A percentile compares a stretch with the other conserved stretches of the same genome.
These are phyloP conservation scores for Debaryomyces coudertii DNA, from an alignment of 1,139 yeast species.

Conservation along the genomic window DNA sequence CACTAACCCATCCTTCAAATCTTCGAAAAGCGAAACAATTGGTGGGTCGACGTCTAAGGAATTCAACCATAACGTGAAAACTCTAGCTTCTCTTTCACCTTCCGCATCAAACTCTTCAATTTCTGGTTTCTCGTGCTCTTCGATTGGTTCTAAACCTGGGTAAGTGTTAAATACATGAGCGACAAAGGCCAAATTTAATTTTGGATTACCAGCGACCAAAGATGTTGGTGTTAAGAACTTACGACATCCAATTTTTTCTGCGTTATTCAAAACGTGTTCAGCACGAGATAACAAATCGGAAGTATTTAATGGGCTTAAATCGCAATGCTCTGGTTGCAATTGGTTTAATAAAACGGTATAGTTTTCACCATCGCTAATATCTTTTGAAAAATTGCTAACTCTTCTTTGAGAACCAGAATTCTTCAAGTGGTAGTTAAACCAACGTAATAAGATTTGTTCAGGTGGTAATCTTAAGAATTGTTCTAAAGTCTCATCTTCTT, in stretches of 20 bases:
- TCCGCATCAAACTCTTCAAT: slow-evolving; percentile 98
- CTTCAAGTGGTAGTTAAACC: slow-evolving; percentile 96
- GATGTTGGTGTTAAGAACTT: slow-evolving; percentile 94
- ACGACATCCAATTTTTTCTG: slow-evolving; percentile 90
- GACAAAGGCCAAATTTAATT: slow-evolving; percentile 93
- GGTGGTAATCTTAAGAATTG: slow-evolving; percentile 96
- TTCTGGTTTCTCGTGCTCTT: slow-evolving; percentile 85
- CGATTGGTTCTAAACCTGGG: slow-evolving; percentile 96
- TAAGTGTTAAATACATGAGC: slow-evolving; percentile 95
- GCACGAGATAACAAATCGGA: slow-evolving; percentile 78
- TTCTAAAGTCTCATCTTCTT: slow-evolving; percentile 96
- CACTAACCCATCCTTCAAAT: slow-evolving; percentile 88
- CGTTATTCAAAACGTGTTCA: slow-evolving; percentile 79
- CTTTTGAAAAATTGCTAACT: slow-evolving; percentile 82
- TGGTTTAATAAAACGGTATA: slow-evolving; percentile 88
- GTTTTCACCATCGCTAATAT: slow-evolving; percentile 93
- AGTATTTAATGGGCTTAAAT: slow-evolving; percentile 78
- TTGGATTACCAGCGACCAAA: slow-evolving; percentile 94
- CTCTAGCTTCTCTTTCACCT: slow-evolving; percentile 99
- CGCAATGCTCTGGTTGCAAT: slow-evolving; percentile 82
- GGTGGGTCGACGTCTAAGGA: slow-evolving; percentile 96
- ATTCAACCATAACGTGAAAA: slow-evolving; percentile 95
- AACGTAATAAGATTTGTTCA: slow-evolving; percentile 92
- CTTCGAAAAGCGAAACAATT: slow-evolving; percentile 88
- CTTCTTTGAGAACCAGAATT: slow-evolving; percentile 91